phyloP scores from a whole-genome alignment of 1,284 basidiomycete genomes.

The Ustilago xerochloae region DNA sequence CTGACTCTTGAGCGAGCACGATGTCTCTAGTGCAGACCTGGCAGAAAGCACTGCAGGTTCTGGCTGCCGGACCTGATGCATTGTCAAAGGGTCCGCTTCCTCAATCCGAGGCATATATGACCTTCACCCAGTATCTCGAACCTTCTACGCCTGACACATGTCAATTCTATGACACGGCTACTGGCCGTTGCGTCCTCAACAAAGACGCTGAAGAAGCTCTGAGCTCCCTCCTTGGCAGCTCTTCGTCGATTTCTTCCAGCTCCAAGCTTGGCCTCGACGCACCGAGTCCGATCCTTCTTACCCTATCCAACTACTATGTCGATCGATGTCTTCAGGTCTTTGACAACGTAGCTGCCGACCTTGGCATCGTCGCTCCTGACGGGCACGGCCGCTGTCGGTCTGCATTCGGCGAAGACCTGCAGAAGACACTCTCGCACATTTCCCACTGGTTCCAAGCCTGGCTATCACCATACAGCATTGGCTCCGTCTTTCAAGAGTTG shows the following conservation, averaged over 20 bases:
- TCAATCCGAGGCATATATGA: constrained; percentile 15
- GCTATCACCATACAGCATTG: constrained; percentile 23
- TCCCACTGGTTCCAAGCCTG: constrained; percentile 27
- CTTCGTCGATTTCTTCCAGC: constrained; percentile 13
- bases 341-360: background rate
- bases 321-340: constrained; percentile 13
- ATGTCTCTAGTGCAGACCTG: constrained; percentile 32
- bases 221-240: background rate
- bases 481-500: constrained; percentile 19
- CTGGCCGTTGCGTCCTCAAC: background rate
- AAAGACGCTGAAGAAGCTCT: background rate
- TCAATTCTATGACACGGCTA: constrained; percentile 6
- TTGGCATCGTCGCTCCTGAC: background rate
- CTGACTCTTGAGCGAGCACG: no score
- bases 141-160: constrained; percentile 12
- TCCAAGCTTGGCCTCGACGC: constrained; percentile 17
- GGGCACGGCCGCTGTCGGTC: background rate
- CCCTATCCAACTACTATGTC: constrained; percentile 28
- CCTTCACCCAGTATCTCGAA: constrained; percentile 17
- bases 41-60: constrained; percentile 23
- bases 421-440: constrained; percentile 5
- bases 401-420: constrained; percentile 4
- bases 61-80: background rate
- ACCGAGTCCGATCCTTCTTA: constrained; percentile 21
- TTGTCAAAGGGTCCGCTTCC: background rate